Conservation (phyloP, 2,329 filamentous ascomycete species). For the Ascochyta pisi region DNA sequence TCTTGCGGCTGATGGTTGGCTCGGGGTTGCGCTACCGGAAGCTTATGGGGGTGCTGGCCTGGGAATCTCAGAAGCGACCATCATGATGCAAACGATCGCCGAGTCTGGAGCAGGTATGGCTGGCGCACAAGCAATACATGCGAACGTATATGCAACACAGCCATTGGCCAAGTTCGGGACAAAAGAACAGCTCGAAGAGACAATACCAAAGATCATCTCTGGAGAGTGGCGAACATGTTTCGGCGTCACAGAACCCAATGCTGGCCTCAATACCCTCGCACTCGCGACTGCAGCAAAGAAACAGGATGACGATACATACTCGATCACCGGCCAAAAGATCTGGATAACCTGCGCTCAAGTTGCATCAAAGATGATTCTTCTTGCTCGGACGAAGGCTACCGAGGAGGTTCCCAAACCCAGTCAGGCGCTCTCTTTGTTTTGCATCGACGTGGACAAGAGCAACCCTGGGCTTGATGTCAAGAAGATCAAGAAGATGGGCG, state of each 20-base stretch:
- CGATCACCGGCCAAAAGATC: constrained; percentile 80
- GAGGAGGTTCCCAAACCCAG: constrained; percentile 72
- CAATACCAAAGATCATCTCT: constrained; percentile 73
- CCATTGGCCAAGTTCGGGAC: constrained; percentile 76
- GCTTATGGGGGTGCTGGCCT: constrained; percentile 75
- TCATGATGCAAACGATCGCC: constrained; percentile 86
- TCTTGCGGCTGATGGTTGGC: constrained; percentile 77
- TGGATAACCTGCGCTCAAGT: constrained; percentile 90
- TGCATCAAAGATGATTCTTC: constrained; percentile 80
- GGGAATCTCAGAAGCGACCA: constrained; percentile 80
- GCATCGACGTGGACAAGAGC: constrained; percentile 72
- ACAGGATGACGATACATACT: constrained; percentile 66
- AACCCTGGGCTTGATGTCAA: constrained; percentile 70
- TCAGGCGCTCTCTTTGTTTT: constrained; percentile 82
- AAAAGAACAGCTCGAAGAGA: constrained; percentile 66
- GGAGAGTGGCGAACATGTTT: constrained; percentile 79
- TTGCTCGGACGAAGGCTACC: constrained; percentile 75
- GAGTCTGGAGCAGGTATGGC: constrained; percentile 83
- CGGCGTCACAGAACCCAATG: constrained; percentile 83
- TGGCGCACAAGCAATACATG: constrained; percentile 65
- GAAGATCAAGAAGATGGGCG: constrained; percentile 85
- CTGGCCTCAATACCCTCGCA: constrained; percentile 78
- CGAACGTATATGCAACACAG: constrained; percentile 77
- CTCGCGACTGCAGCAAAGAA: constrained; percentile 58
- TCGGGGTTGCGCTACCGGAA: constrained; percentile 81